Percentiles rank a stretch among this genome's conserved stretches.
Evolutionary conservation across 192 early-diverging fungal genomes (phyloP).

Genomic region (Dissophora globulifera): DNA sequence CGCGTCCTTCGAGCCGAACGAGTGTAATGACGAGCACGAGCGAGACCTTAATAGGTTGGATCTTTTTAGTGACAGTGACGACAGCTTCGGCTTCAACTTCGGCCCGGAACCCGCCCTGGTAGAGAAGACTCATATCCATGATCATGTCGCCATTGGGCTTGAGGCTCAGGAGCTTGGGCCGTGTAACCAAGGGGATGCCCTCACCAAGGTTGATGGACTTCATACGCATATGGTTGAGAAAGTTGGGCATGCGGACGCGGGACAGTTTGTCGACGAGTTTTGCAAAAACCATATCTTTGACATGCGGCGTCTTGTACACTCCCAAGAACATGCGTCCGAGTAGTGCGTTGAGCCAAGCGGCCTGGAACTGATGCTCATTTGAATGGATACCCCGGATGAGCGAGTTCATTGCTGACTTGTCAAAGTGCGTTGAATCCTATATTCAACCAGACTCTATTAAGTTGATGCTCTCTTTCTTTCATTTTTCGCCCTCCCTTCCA

Average conservation of each 20-base stretch:
- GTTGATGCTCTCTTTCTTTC: too few relatives aligned
- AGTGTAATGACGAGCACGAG: slow-evolving; percentile 82
- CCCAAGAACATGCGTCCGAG: slow-evolving; percentile 83
- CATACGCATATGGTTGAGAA: slow-evolving; percentile 85
- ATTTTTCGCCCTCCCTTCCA: neutral
- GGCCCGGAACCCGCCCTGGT: slow-evolving; percentile 78
- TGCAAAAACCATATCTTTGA: slow-evolving; percentile 67
- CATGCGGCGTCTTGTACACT: slow-evolving; percentile 68
- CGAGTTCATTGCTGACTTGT: slow-evolving; percentile 57
- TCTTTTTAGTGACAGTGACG: slow-evolving; percentile 64
- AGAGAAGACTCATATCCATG: slow-evolving; percentile 80
- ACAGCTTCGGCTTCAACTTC: slow-evolving; percentile 78
- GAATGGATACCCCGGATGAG: slow-evolving; percentile 61
- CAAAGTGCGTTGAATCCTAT: slow-evolving; percentile 53
- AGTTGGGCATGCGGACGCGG: slow-evolving; percentile 69
- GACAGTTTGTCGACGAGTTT: slow-evolving; percentile 72
- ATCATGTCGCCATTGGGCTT: slow-evolving; percentile 78
- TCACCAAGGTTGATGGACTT: slow-evolving; percentile 81
- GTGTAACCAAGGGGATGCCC: slow-evolving; percentile 80
- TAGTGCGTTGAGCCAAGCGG: slow-evolving; percentile 87
- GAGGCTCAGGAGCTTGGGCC: slow-evolving; percentile 77
- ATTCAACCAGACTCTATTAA: too few relatives aligned
- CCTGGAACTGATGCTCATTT: slow-evolving; percentile 62
- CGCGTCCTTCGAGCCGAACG: slow-evolving; percentile 74
- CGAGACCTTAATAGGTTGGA: slow-evolving; percentile 75